Conservation (phyloP, 2,329 filamentous ascomycete species). For the Apiospora kogelbergensis region DNA sequence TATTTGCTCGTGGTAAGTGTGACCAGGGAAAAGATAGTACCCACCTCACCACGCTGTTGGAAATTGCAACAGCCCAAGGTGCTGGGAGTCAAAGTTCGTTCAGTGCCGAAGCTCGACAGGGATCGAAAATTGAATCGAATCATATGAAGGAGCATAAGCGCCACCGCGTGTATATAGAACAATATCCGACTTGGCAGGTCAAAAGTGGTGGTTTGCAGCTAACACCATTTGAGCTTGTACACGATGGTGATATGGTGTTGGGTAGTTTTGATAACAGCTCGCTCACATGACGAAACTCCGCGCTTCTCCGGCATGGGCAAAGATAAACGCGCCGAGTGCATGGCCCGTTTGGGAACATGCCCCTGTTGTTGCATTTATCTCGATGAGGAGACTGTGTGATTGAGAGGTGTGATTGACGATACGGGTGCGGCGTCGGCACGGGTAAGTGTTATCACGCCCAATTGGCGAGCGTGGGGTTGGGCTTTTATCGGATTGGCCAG, state of each 20-base stretch:
- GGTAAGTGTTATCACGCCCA: background rate
- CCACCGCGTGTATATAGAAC: background rate
- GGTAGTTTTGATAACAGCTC: background rate
- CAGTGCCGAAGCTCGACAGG: background rate
- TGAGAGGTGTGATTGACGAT: background rate
- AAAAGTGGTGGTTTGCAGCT: background rate
- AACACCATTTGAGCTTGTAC: background rate
- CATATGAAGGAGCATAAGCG: background rate
- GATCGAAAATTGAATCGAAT: background rate
- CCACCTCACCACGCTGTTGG: background rate
- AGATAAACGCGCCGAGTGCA: background rate
- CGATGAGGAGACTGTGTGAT: background rate
- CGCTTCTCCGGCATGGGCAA: background rate
- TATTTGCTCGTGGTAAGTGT: background rate
- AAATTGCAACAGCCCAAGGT: background rate
- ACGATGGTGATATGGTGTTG: background rate
- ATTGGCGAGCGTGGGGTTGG: background rate
- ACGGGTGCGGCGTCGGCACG: constrained; percentile 1
- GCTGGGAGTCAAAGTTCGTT: background rate
- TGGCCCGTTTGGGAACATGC: background rate
- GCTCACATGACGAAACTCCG: background rate
- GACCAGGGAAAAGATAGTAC: background rate
- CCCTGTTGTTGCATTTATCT: background rate
- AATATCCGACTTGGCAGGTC: background rate
- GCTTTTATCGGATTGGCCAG: background rate